phyloP scores from a whole-genome alignment of 805 yeast species.

The Ogataea pignaliae region DNA sequence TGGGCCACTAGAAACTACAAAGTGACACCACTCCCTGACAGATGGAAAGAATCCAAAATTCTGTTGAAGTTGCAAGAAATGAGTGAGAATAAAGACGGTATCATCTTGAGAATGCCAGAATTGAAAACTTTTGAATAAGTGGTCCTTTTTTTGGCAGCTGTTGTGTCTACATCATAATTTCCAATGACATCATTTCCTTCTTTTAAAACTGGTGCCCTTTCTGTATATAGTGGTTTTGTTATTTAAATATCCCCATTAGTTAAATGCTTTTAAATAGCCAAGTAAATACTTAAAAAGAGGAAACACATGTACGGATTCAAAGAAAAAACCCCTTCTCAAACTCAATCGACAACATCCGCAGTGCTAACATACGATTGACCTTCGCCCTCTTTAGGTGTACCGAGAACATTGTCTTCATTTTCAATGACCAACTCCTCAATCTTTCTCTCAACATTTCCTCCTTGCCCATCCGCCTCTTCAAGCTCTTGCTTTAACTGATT shows the following conservation, averaged over 20 bases:
- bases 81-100: slow-evolving; percentile 66
- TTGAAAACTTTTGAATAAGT: slow-evolving; percentile 26
- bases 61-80: slow-evolving; percentile 64
- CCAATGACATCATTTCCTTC: too few species aligned
- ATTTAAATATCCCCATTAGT: too few species aligned
- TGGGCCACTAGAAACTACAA: slow-evolving; percentile 90
- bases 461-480: slow-evolving; percentile 16
- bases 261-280: neutral
- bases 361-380: slow-evolving; percentile 14
- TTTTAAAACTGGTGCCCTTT: too few species aligned
- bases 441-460: slow-evolving; percentile 7
- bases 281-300: neutral
- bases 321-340: neutral
- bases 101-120: slow-evolving; percentile 84
- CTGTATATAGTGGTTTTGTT: too few species aligned
- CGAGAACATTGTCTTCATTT: slow-evolving; percentile 8
- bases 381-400: neutral
- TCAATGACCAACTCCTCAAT: slow-evolving; percentile 15
- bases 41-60: slow-evolving; percentile 69
- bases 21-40: slow-evolving; percentile 81
- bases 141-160: neutral
- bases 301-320: neutral
- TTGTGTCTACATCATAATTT: too few species aligned
- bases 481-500: slow-evolving; percentile 43
- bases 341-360: slow-evolving; percentile 38